Evolutionary conservation across 1,284 basidiomycete genomes (phyloP).

Genomic region (Phaffia rhodozyma): DNA sequence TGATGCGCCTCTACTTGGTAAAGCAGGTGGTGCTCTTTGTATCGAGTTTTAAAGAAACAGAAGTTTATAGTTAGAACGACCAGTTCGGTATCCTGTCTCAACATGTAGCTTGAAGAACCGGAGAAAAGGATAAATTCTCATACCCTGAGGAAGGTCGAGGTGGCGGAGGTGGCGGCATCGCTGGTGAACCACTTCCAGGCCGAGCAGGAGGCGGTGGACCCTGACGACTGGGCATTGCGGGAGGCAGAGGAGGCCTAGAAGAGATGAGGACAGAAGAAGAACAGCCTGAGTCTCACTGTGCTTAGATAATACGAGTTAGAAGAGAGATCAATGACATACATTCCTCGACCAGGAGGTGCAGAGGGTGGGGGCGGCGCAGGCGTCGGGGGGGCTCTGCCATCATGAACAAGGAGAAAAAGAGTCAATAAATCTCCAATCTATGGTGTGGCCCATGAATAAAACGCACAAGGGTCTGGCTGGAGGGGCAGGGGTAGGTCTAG

Average conservation of each 20-base stretch:
- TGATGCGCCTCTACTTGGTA: too few species aligned
- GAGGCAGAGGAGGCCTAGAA: neutral
- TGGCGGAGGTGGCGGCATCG: too few species aligned
- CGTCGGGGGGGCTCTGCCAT: constrained; percentile 22
- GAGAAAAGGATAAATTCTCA: too few species aligned
- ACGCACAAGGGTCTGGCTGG: constrained; percentile 11
- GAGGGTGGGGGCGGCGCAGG: constrained; percentile 11
- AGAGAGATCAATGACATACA: neutral
- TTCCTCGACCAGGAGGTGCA: neutral
- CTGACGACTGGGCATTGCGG: neutral
- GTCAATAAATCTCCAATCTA: constrained; percentile 16
- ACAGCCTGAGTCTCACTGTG: neutral
- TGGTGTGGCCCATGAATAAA: too few species aligned
- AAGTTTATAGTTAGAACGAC: too few species aligned
- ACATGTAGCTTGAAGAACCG: too few species aligned
- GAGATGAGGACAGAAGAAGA: neutral
- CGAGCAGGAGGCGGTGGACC: constrained; percentile 8
- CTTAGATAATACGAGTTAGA: neutral
- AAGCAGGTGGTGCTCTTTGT: too few species aligned
- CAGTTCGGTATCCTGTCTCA: too few species aligned
- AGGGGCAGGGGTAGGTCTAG: neutral
- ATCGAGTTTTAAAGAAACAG: too few species aligned
- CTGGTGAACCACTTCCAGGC: neutral
- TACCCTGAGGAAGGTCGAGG: too few species aligned
- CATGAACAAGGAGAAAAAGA: constrained; percentile 7